Base-by-base conservation (phyloP, 169 alveolate genomes). In the Eimeria falciformis region DNA sequence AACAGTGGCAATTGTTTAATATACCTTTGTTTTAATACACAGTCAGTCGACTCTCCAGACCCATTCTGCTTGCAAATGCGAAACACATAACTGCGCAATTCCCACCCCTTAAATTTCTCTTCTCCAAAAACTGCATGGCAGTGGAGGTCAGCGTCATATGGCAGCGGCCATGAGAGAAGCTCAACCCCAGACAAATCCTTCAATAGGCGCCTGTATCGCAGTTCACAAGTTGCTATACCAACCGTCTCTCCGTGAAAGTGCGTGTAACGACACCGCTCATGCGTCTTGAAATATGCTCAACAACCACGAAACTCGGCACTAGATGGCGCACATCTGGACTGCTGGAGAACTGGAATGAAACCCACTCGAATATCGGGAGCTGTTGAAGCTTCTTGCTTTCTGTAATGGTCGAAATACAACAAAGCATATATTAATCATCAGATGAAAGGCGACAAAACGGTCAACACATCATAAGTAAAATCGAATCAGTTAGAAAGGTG, bases 101-200 rank as follows among this genome's bases (percentile, higher is more conserved):
- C 90, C 21, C 62, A 78, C 89, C 90, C 90, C 0, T 29, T 43
- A 17, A 66, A 78, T 12, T 90, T 90, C 5, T 45, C 37, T 27
- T 79, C 86, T 5, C 73, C 58, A 27, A 92, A 92, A 17, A 71
- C 93, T 12, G 88, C 82, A 50, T 92, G 95, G 17, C 29, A 5
- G 43, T 71, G 55, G 55, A 92, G 86, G 6, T 43, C 53, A 0
- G 69, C 93, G 9, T 92, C 93, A 25, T 50, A 92, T 17, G 89
- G 84, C 79, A 92, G 77, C 29, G 93, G 93, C 92, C 91, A 92
- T 6, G 91, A 58, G 71, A 92, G 50, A 7, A 92, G 78, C 25
- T 85, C 92, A 12, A 6, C 58, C 4, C 77, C 82, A 40, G 55
- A 46, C 82, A 92, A 68, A 73, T 87, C 91, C 58, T 21, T 17